These are phyloP conservation scores for Mycena rebaudengoi DNA, from an alignment of 768 basidiomycete genomes.

Conservation along the genomic window DNA sequence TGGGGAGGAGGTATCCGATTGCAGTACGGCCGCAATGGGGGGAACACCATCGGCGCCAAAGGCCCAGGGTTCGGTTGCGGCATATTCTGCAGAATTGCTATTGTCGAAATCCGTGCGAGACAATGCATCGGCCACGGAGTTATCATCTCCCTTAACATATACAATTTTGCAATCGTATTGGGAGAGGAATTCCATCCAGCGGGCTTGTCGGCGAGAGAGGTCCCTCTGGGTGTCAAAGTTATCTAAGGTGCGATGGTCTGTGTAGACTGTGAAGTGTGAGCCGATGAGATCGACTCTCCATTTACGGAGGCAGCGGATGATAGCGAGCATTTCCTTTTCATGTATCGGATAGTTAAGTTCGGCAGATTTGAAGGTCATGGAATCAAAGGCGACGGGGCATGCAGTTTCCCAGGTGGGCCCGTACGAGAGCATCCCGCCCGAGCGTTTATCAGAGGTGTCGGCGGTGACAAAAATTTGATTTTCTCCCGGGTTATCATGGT, in stretches of 20 bases:
- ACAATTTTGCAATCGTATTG: too few relatives aligned
- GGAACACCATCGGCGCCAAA: slow-evolving; percentile 3
- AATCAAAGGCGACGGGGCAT: slow-evolving; percentile 41
- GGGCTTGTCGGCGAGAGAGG: slow-evolving; percentile 34
- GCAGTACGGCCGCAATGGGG: not conserved
- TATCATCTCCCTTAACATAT: too few relatives aligned
- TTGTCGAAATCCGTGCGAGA: slow-evolving; percentile 37
- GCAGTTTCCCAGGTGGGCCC: slow-evolving; percentile 34
- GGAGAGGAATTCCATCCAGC: too few relatives aligned
- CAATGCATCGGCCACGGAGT: too few relatives aligned
- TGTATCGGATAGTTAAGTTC: slow-evolving; percentile 29
- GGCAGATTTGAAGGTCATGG: slow-evolving; percentile 28
- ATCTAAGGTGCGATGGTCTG: slow-evolving; percentile 43
- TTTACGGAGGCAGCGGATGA: slow-evolving; percentile 32
- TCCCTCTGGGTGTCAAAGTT: slow-evolving; percentile 35
- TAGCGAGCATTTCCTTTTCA: slow-evolving; percentile 31
- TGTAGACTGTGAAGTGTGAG: too few relatives aligned
- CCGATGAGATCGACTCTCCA: slow-evolving; percentile 28
- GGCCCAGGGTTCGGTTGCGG: slow-evolving; percentile 28
- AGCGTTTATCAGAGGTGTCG: slow-evolving; percentile 35
- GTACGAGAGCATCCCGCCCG: slow-evolving; percentile 35
- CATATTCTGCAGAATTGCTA: slow-evolving; percentile 35
- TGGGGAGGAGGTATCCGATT: not conserved
- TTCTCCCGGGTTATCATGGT: slow-evolving; percentile 37
- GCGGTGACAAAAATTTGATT: slow-evolving; percentile 41